These are phyloP conservation scores for Wallacemonas collosoma DNA, from an alignment of 208 protist genomes.

Conservation along the genomic window DNA sequence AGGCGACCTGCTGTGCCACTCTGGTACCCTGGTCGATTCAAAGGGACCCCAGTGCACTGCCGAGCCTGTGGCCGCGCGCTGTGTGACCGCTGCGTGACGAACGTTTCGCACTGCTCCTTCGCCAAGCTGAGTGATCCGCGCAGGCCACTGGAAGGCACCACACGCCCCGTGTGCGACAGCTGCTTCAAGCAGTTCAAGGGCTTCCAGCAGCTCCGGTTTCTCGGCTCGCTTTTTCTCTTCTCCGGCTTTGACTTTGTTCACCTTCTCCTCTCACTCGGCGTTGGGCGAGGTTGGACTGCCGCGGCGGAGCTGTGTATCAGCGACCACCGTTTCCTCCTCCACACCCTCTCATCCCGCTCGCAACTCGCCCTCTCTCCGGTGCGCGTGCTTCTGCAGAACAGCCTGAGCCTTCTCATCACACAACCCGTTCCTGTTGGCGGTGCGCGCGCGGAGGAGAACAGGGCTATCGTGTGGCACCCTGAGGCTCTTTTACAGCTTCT, in stretches of 20 bases:
- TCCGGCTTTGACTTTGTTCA: slow-evolving; percentile 61
- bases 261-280: slow-evolving; percentile 59
- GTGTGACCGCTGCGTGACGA: slow-evolving; percentile 58
- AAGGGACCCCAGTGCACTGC: slow-evolving; percentile 31
- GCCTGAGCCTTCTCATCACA: slow-evolving; percentile 49
- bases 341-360: slow-evolving; percentile 39
- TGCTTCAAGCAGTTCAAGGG: slow-evolving; percentile 57
- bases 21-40: background rate
- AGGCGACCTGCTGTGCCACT: background rate
- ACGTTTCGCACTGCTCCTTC: slow-evolving; percentile 61
- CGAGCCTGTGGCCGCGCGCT: slow-evolving; percentile 68
- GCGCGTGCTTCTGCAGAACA: slow-evolving; percentile 57
- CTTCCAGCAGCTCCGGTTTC: slow-evolving; percentile 57
- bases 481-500: slow-evolving; percentile 48
- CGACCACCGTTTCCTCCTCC: slow-evolving; percentile 66
- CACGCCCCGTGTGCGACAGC: slow-evolving; percentile 57
- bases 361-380: slow-evolving; percentile 24
- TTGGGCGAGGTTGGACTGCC: slow-evolving; percentile 65
- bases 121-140: slow-evolving; percentile 71
- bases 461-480: slow-evolving; percentile 33
- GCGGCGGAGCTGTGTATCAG: slow-evolving; percentile 79
- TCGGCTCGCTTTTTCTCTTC: slow-evolving; percentile 61
- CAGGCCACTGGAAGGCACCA: slow-evolving; percentile 39
- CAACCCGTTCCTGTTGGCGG: slow-evolving; percentile 18
- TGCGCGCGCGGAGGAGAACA: background rate